phyloP scores from a whole-genome alignment of 345 rosid species.

The Salix caprea region DNA sequence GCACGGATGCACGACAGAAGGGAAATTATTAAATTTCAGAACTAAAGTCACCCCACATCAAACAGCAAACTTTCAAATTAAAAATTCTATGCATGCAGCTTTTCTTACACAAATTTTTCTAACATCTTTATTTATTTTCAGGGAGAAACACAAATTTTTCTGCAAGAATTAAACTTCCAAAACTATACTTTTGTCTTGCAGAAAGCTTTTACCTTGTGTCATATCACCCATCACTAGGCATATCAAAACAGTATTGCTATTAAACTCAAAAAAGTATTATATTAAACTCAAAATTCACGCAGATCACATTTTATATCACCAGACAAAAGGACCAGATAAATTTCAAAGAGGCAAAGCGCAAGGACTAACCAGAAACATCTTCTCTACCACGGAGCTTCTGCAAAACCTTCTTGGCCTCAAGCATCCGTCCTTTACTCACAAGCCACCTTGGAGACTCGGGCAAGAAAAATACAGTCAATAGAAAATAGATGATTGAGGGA shows the following conservation, averaged over 20 bases:
- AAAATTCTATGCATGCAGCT: neutral
- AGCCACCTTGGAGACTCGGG: constrained; percentile 99
- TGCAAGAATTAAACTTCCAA: neutral
- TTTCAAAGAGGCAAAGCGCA: constrained; percentile 6
- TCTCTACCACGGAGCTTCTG: constrained; percentile 76
- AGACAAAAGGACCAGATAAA: neutral
- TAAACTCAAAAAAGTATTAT: neutral
- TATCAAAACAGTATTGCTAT: neutral
- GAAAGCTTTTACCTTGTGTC: neutral
- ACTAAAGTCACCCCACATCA: neutral
- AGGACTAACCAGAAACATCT: constrained; percentile 78
- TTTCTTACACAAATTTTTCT: neutral
- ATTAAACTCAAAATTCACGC: neutral
- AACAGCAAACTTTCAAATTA: neutral
- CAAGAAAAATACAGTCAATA: constrained; percentile 59
- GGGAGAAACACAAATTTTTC: neutral
- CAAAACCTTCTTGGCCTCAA: constrained; percentile 79
- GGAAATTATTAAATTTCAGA: neutral
- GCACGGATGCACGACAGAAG: neutral
- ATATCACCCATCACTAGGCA: neutral
- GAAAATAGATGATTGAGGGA: constrained; percentile 68
- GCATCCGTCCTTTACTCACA: constrained; percentile 90
- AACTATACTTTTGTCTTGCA: neutral
- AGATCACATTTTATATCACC: neutral
- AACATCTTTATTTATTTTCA: neutral